Percentiles rank a stretch among this genome's conserved stretches.
Evolutionary conservation across 192 early-diverging fungal species (phyloP).

Genomic region (Podila epicladia): DNA sequence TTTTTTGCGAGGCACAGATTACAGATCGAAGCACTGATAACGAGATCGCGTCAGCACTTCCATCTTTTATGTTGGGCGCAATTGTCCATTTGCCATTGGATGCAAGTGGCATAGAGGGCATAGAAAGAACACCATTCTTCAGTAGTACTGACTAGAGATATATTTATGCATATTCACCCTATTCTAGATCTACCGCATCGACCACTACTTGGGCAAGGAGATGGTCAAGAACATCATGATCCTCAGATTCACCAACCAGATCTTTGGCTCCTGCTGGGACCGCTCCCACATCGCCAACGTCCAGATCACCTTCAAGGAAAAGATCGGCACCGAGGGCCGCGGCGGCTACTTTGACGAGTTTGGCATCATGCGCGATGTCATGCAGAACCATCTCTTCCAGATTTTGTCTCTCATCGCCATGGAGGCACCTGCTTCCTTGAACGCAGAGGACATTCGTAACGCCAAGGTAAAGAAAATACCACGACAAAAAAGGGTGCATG

Average conservation of each 20-base stretch:
- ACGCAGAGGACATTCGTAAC: conserved; percentile 91
- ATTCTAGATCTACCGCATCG: conserved; percentile 89
- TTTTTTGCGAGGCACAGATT: not conserved
- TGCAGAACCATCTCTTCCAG: conserved; percentile 90
- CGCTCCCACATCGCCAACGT: conserved; percentile 86
- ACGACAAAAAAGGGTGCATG: too few species aligned
- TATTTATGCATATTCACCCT: not conserved
- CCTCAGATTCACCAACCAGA: conserved; percentile 88
- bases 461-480: conserved; percentile 78
- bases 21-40: not conserved
- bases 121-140: too few species aligned
- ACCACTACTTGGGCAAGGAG: conserved; percentile 98
- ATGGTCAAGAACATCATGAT: conserved; percentile 97
- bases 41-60: not conserved
- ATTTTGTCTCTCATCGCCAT: conserved; percentile 93
- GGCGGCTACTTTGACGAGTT: conserved; percentile 99
- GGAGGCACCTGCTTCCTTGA: conserved; percentile 86
- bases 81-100: not conserved
- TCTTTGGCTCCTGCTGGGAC: conserved; percentile 91
- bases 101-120: too few species aligned
- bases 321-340: conserved; percentile 94
- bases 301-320: conserved; percentile 97
- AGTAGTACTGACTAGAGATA: not conserved
- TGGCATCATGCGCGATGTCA: conserved; percentile 94
- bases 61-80: not conserved